Conservation (phyloP, 352 stramenopile species). For the Phytophthora vignae region DNA sequence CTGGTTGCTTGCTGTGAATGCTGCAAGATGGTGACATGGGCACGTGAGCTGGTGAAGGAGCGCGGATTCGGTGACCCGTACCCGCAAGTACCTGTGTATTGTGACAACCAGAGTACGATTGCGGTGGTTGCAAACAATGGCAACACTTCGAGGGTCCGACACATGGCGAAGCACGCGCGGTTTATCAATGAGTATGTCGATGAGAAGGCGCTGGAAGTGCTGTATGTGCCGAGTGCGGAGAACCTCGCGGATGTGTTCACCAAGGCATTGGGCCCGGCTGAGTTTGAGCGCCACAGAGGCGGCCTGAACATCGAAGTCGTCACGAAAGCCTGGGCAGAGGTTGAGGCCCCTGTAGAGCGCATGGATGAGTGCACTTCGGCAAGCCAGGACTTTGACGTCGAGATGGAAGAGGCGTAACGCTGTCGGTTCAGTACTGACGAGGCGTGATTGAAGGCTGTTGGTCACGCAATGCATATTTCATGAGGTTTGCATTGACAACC, state of each 20-base stretch:
- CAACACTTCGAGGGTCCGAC: conserved; percentile 1
- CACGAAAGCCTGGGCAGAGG: not conserved
- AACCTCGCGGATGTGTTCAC: conserved; percentile 4
- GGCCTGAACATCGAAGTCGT: conserved; percentile 5
- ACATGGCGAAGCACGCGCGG: conserved; percentile 9
- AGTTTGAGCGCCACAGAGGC: conserved; percentile 5
- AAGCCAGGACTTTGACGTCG: not conserved
- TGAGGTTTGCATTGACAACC: not conserved
- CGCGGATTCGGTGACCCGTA: not conserved
- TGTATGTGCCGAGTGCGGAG: not conserved
- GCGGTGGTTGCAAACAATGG: conserved; percentile 5
- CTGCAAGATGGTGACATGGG: conserved; percentile 10
- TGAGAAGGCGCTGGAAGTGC: not conserved
- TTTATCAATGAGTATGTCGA: conserved; percentile 10
- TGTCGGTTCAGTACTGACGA: not conserved
- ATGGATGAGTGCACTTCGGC: not conserved
- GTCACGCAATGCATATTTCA: not conserved
- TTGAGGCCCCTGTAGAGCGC: not conserved
- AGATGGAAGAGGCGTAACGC: conserved; percentile 3
- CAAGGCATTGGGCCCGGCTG: not conserved
- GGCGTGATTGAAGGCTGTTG: too few species aligned
- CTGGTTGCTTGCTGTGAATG: conserved; percentile 3
- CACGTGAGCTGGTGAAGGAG: not conserved
- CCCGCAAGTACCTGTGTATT: not conserved
- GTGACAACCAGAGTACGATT: conserved; percentile 16